Evolutionary conservation across 2,329 filamentous ascomycete species (phyloP).

Genomic region (Colletotrichum tropicale): DNA sequence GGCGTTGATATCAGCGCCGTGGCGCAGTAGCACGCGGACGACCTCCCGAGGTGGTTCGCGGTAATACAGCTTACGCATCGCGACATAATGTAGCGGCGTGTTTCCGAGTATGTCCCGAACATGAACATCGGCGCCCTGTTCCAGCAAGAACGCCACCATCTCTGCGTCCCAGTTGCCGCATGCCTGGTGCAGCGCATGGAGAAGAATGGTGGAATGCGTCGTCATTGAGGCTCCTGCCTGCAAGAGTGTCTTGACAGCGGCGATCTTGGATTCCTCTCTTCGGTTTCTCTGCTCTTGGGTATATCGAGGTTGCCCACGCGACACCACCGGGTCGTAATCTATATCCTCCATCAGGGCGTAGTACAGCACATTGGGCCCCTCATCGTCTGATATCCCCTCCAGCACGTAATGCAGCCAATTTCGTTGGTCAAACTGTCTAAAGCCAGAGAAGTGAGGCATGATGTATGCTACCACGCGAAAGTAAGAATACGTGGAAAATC

Average conservation of each 20-base stretch:
- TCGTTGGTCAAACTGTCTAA: no score
- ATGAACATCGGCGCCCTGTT: accelerated
- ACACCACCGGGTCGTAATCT: no score
- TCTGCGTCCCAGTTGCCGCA: background rate
- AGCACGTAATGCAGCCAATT: no score
- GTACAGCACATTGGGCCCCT: no score
- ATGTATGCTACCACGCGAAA: no score
- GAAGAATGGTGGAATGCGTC: background rate
- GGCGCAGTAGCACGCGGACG: background rate
- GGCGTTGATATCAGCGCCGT: background rate
- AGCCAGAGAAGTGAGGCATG: no score
- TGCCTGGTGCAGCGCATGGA: background rate
- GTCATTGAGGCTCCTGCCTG: background rate
- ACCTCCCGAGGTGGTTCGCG: background rate
- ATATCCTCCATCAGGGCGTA: no score
- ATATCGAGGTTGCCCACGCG: no score
- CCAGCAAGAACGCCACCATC: background rate
- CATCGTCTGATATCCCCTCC: no score
- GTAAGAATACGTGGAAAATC: no score
- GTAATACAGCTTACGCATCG: background rate
- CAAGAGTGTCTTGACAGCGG: background rate
- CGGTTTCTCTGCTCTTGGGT: background rate
- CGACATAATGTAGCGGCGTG: background rate
- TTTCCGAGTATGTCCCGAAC: background rate
- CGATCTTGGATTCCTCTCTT: background rate